Base-by-base conservation (phyloP, 2,329 filamentous ascomycete species). In the Helminthosporium solani region DNA sequence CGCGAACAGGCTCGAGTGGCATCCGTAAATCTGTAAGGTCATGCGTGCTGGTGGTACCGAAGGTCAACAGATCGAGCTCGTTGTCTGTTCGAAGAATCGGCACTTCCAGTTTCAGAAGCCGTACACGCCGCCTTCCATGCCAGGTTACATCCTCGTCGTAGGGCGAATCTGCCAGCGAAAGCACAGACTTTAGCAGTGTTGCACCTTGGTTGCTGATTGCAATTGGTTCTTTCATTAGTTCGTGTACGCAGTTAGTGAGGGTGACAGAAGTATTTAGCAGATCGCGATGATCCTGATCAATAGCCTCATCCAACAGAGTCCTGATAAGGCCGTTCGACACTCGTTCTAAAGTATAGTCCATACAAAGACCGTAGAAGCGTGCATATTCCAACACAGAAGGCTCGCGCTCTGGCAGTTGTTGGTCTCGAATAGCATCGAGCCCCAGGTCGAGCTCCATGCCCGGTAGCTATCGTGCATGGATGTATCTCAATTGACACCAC, bases 81-180 rank as follows among this genome's bases (percentile, higher is more conserved):
- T 74, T 64, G 50, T 79, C 75, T 2, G 64, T 68, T 2, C n/a
- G 43, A 6, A 81, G 61, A 0, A 80, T 40, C 2, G 79, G 78
- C 28, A 72, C 45, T 42, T 80, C 76, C 8, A 74, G 46, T 49
- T 74, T 79, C 30, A 75, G 42, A 14, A 57, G 25, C 38, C 25
- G 40, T 60, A 57, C 15, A 34, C 55, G 44, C 44, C 44, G 50
- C 44, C 58, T 34, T 53, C 46, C 18, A 37, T 46, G 52, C 52
- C 11, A 33, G 2, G 16, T 27, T 8, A 36, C 7, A 25, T 14
- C 1, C 1, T 47, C 42, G 11, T 38, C 23, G 5, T 41, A 9
- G 2, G 38, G 44, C 9, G 28, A 18, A 3, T 46, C 33, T 33
- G 44, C 53, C 3, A 57, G 18, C 4, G 23, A 35, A 18, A 53